Conservation (phyloP, 768 basidiomycete genomes). For the Boletus subparvulus region DNA sequence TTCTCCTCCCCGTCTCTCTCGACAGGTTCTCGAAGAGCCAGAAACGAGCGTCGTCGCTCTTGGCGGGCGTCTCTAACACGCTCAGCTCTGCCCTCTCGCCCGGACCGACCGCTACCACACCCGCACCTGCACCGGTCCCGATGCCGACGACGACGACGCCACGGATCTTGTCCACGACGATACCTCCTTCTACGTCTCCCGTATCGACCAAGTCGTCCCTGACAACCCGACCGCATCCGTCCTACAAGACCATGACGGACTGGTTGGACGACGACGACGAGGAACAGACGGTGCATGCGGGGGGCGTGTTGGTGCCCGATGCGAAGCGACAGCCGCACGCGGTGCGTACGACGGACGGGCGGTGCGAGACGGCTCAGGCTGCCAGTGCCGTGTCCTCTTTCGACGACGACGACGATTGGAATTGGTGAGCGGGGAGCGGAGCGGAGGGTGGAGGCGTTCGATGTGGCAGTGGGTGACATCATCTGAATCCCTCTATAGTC, state of each 20-base stretch:
- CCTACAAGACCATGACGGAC: constrained; percentile 13
- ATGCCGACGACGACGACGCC: background rate
- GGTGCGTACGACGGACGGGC: background rate
- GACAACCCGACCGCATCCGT: background rate
- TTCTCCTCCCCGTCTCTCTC: background rate
- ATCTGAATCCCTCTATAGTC: too few species aligned
- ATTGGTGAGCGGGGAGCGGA: constrained; percentile 45
- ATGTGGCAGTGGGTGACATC: too few species aligned
- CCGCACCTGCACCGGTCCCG: constrained; percentile 7
- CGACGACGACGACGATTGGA: constrained; percentile 59
- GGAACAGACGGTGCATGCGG: constrained; percentile 24
- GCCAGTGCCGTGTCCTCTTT: constrained; percentile 9
- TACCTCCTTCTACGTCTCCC: background rate
- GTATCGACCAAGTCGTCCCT: background rate
- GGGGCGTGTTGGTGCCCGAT: constrained; percentile 29
- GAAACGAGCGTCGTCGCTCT: constrained; percentile 64
- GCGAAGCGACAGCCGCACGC: constrained; percentile 16
- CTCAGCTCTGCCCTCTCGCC: constrained; percentile 50
- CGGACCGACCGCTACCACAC: constrained; percentile 33
- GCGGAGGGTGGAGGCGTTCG: too few species aligned
- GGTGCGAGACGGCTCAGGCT: too few species aligned
- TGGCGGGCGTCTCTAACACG: constrained; percentile 64
- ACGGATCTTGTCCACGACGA: constrained; percentile 20
- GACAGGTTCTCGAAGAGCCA: constrained; percentile 63
- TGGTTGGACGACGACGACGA: constrained; percentile 41